A percentile compares a stretch with the other conserved stretches of the same genome.
These are phyloP conservation scores for Benincasa hispida DNA, from an alignment of 306 rosid genomes.

Conservation along the genomic window DNA sequence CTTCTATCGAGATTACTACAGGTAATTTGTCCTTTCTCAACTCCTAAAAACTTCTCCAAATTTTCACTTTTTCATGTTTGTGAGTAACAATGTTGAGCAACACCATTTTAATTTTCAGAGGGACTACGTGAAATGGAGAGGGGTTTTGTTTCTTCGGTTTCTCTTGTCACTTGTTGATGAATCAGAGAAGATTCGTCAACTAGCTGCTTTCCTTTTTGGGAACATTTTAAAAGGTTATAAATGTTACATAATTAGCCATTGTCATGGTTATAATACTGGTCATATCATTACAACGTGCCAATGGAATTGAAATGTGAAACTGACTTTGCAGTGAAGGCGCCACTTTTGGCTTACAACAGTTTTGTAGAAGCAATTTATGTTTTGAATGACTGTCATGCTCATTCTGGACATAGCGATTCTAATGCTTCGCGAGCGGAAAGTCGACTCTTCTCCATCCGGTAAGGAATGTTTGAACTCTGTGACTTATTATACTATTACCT, in stretches of 20 bases:
- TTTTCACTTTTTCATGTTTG: conserved; percentile 2
- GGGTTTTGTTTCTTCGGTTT: conserved; percentile 86
- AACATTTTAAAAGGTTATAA: conserved; percentile 74
- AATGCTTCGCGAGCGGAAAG: conserved; percentile 38
- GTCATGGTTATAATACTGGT: background rate
- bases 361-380: conserved; percentile 83
- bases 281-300: background rate
- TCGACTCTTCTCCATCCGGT: conserved; percentile 73
- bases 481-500: conserved; percentile 3
- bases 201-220: conserved; percentile 71
- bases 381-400: conserved; percentile 64
- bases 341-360: conserved; percentile 86
- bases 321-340: conserved; percentile 60
- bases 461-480: background rate
- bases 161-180: conserved; percentile 91
- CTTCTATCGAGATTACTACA: conserved; percentile 84
- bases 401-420: conserved; percentile 50
- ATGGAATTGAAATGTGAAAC: background rate
- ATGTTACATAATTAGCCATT: background rate
- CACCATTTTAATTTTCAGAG: conserved; percentile 33
- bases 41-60: background rate
- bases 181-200: conserved; percentile 73
- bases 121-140: conserved; percentile 98
- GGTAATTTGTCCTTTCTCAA: conserved; percentile 28
- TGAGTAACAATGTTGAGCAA: background rate